phyloP scores from a whole-genome alignment of 148 eudicot genomes.

The Dysphania ambrosioides region DNA sequence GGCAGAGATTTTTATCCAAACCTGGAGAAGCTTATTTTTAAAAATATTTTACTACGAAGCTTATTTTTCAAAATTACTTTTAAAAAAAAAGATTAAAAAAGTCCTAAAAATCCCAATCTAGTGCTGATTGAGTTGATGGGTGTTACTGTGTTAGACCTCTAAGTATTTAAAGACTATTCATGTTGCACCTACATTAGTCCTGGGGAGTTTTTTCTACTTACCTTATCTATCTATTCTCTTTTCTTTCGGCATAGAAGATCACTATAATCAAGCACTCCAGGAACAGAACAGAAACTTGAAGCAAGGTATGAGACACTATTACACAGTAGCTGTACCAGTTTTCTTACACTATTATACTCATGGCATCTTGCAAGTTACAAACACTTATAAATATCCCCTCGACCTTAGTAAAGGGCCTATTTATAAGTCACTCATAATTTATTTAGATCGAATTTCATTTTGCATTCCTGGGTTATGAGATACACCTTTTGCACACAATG shows the following conservation, averaged over 20 bases:
- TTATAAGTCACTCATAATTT: neutral
- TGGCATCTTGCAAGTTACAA: neutral
- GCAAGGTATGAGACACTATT: too few species aligned
- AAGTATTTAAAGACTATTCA: too few species aligned
- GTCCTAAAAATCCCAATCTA: too few species aligned
- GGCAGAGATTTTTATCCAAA: too few species aligned
- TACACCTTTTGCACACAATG: neutral
- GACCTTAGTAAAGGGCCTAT: neutral
- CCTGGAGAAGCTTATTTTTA: too few species aligned
- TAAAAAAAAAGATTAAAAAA: too few species aligned
- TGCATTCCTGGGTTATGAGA: too few species aligned
- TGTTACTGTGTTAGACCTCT: neutral
- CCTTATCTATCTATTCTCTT: neutral
- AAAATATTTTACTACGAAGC: too few species aligned
- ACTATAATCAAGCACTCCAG: slow-evolving; percentile 19
- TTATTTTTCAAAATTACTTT: neutral
- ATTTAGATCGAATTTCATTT: too few species aligned
- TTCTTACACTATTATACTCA: too few species aligned
- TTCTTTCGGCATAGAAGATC: slow-evolving; percentile 10
- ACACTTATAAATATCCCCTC: neutral
- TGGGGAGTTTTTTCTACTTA: neutral
- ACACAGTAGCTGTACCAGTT: too few species aligned
- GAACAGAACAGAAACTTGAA: slow-evolving; percentile 17
- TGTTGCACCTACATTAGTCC: neutral
- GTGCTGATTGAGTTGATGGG: neutral